Evolutionary conservation across 371 early-diverging fungal species (phyloP), one percentile per base, ranked within the genome.

Genomic region (Syncephalis plumigaleata): DNA sequence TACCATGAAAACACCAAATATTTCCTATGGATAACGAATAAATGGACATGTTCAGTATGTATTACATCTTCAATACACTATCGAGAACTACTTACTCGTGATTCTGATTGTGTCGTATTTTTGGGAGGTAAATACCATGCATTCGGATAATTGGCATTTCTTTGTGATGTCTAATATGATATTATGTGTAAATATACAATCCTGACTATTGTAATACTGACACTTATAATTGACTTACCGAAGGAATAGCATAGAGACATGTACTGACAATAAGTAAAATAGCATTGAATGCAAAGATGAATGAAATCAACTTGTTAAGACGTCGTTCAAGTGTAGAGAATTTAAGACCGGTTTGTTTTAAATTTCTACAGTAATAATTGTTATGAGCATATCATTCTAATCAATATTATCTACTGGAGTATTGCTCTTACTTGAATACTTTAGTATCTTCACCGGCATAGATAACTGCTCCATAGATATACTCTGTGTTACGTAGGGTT

Each of bases 371-470:
- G 50, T 50, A 37, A 31, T 31, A 4, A 59, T 60, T 25, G 62
- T 53, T 44, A n/a, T n/a, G n/a, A n/a, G n/a, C n/a, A n/a, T n/a
- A n/a, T n/a, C n/a, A n/a, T 59, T 38, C 45, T 55, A 50, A 47
- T 59, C 59, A 51, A 59, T 57, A 20, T 57, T 51, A 20, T 57
- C 22, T 25, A 60, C 58, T 43, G 81, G 75, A 47, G 70, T 67
- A 57, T 86, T 84, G 56, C 85, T 60, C 61, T 43, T 81, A 81
- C 48, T 67, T 69, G 64, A 86, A 75, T 51, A 89, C 81, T 64
- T 94, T 95, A 47, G 95, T 92, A 47, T 94, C 88, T 17, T 70
- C 64, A 22, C 96, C 98, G 0, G 93, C 93, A 50, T 73, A 87
- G 8, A 92, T 56, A 11, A 88, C 88, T 3, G 89, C 54, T 0